A percentile compares a stretch with the other conserved stretches of the same genome.
Evolutionary conservation across 176 grass and related monocot species (phyloP).

Genomic region (Eleusine coracana): DNA sequence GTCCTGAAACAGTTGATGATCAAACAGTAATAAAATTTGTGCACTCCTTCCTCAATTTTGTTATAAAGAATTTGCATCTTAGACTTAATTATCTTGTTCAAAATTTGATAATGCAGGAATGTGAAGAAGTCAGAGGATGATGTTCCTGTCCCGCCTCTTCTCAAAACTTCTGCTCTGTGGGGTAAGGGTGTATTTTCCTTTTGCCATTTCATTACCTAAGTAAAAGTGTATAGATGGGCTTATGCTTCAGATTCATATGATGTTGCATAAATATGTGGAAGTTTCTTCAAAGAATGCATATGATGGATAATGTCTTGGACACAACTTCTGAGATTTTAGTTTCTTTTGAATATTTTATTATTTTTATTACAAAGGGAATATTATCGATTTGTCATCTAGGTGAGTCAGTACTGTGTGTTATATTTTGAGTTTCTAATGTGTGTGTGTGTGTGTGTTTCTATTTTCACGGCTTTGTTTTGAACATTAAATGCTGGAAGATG

Average conservation of each 20-base stretch:
- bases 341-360: not conserved
- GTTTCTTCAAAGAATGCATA: not conserved
- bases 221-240: not conserved
- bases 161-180: constrained; percentile 91
- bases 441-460: constrained; percentile 16
- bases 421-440: not conserved
- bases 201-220: constrained; percentile 8
- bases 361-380: not conserved
- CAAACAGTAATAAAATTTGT: not conserved
- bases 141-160: constrained; percentile 88
- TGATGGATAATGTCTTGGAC: not conserved
- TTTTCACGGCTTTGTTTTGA: not conserved
- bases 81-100: constrained; percentile 22
- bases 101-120: constrained; percentile 57
- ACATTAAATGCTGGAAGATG: not conserved
- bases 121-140: constrained; percentile 95
- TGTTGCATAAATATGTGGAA: constrained; percentile 1
- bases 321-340: not conserved
- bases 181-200: constrained; percentile 52
- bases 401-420: constrained; percentile 7
- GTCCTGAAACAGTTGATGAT: not conserved
- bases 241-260: not conserved
- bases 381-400: not conserved
- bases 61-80: not conserved
- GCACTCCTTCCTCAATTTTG: not conserved